Evolutionary conservation across 352 stramenopile species (phyloP), one percentile per base, ranked within the genome.

Genomic region (Globisporangium apiculatum): DNA sequence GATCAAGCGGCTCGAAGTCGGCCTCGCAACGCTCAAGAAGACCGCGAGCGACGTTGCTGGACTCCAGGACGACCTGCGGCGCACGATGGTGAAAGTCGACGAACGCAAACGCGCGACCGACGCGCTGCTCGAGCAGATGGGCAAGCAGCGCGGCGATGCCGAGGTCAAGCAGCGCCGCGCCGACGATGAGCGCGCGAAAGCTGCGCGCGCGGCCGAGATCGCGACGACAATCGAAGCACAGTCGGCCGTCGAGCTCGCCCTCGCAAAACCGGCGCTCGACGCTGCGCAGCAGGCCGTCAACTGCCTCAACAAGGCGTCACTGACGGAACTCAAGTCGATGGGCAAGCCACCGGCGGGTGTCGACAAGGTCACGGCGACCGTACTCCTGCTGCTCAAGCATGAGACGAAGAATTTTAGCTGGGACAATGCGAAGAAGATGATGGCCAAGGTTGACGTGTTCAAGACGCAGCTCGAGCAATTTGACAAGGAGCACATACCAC

Each of bases 371-470:
- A 97, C 90, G 0, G 83, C 84, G 7, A 87, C 86, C 0, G 73
- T 97, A 38, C 66, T 97, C 1, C 96, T 98, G 67, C 87, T 97
- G 71, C 49, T 97, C n/a, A 97, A 97, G 69, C 83, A 90, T 47
- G 90, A 97, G 66, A 97, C 90, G 41, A 94, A 94, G 56, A 96
- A 97, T 61, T 95, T 98, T 49, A 89, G 81, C 47, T 98, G 91
- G 91, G 91, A 98, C 43, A 97, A 96, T 60, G 91, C 91, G 10
- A 98, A 97, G 75, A 97, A 97, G 64, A 97, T 98, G 91, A 98
- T 97, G 91, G 91, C 91, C 2, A 97, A 97, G 42, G 83, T 96
- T 11, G 90, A 97, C 59, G 74, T 87, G 5, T 98, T 98, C 72
- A 97, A 97, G 71, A 71, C 91, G 42, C 73, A 81, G 41, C 69